Percentiles rank a stretch among this genome's conserved stretches.
phyloP scores from a whole-genome alignment of 352 stramenopile genomes.

The Phytopythium delawarense region DNA sequence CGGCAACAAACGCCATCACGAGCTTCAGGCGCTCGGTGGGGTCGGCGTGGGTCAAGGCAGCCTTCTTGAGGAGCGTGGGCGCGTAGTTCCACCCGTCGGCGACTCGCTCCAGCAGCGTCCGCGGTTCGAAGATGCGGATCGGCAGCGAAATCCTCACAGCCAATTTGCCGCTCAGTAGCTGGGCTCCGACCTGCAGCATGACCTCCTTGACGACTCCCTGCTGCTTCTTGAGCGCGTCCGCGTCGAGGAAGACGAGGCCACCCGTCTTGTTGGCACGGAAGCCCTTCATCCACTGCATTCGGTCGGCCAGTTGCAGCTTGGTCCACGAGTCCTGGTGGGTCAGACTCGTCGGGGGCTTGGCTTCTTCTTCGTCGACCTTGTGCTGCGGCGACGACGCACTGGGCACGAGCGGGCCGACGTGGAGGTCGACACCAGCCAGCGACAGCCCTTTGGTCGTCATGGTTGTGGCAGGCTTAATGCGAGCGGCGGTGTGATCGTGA shows the following conservation, averaged over 20 bases:
- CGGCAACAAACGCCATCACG: slow-evolving; percentile 64
- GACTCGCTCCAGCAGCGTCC: slow-evolving; percentile 69
- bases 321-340: slow-evolving; percentile 37
- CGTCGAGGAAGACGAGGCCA: slow-evolving; percentile 59
- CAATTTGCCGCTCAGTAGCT: slow-evolving; percentile 64
- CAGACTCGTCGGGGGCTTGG: slow-evolving; percentile 5
- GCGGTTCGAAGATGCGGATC: slow-evolving; percentile 74
- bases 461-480: neutral
- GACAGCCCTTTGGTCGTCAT: slow-evolving; percentile 13
- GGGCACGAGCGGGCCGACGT: slow-evolving; percentile 53
- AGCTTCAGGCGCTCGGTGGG: slow-evolving; percentile 67
- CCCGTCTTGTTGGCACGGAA: slow-evolving; percentile 76
- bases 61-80: slow-evolving; percentile 71
- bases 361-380: slow-evolving; percentile 17
- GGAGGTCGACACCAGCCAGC: slow-evolving; percentile 43
- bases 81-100: slow-evolving; percentile 74
- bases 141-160: slow-evolving; percentile 67
- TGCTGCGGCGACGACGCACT: slow-evolving; percentile 28
- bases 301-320: slow-evolving; percentile 43
- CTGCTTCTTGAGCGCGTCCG: slow-evolving; percentile 70
- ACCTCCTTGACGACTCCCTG: slow-evolving; percentile 79
- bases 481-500: neutral
- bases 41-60: slow-evolving; percentile 36
- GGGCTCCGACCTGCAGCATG: slow-evolving; percentile 68
- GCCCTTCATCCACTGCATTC: slow-evolving; percentile 47